Percentiles rank a stretch among this genome's conserved stretches.
Conservation (phyloP, 768 basidiomycete species). For the Butyriboletus loyo region DNA sequence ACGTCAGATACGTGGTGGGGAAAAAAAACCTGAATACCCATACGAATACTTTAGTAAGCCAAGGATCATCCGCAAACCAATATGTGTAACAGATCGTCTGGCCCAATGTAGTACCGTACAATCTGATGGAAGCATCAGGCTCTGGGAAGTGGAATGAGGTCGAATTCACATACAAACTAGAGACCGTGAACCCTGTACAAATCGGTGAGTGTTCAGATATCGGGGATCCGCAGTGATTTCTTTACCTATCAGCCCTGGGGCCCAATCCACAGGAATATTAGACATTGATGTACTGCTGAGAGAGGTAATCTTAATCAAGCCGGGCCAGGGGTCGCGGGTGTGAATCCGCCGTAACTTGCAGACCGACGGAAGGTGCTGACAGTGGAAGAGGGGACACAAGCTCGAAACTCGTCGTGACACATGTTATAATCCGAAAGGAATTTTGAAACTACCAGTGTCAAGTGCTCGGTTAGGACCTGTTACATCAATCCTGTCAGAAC, state of each 20-base stretch:
- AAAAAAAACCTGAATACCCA: neutral
- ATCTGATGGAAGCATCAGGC: neutral
- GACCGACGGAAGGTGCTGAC: too few species aligned
- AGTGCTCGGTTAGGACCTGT: too few species aligned
- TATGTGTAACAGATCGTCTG: constrained; percentile 5
- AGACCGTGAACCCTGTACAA: constrained; percentile 1
- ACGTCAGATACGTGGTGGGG: neutral
- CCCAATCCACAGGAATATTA: neutral
- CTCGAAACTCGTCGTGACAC: too few species aligned
- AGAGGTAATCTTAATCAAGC: too few species aligned
- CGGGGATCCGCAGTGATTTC: too few species aligned
- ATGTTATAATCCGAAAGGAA: too few species aligned
- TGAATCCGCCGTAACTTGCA: too few species aligned
- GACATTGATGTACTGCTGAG: neutral
- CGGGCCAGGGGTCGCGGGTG: too few species aligned
- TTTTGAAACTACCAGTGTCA: too few species aligned
- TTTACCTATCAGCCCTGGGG: constrained; percentile 6
- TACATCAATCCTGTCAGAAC: too few species aligned
- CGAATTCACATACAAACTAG: constrained; percentile 2
- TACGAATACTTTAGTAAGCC: constrained; percentile 2
- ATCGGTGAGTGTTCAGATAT: neutral
- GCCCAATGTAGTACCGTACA: constrained; percentile 15
- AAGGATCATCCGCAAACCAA: constrained; percentile 12
- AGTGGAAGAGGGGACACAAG: too few species aligned
- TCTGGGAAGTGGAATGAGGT: neutral